Percentiles rank a stretch among this genome's conserved stretches.
Evolutionary conservation across 2,329 filamentous ascomycete species (phyloP).

Genomic region (Ophiostoma ulmi): DNA sequence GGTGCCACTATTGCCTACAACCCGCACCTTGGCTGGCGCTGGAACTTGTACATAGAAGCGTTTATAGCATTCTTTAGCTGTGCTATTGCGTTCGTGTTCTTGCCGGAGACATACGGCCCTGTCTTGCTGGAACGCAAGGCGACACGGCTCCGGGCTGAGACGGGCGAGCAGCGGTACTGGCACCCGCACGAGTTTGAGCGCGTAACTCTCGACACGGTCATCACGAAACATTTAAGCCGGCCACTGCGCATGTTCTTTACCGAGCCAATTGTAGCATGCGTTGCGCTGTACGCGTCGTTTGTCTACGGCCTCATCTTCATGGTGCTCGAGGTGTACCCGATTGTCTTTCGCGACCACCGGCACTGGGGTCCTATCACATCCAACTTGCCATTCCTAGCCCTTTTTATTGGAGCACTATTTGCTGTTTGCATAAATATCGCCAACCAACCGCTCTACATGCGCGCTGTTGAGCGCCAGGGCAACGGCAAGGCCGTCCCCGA

Average conservation of each 20-base stretch:
- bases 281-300: slow-evolving; percentile 46
- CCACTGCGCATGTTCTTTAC: slow-evolving; percentile 45
- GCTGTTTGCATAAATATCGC: slow-evolving; percentile 49
- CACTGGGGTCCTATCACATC: slow-evolving; percentile 57
- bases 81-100: slow-evolving; percentile 32
- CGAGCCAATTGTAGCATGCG: slow-evolving; percentile 57
- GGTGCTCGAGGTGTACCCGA: slow-evolving; percentile 51
- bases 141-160: slow-evolving; percentile 41
- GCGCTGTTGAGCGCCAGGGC: slow-evolving; percentile 43
- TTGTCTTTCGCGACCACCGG: slow-evolving; percentile 48
- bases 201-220: slow-evolving; percentile 51
- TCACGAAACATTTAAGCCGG: slow-evolving; percentile 62
- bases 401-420: slow-evolving; percentile 42
- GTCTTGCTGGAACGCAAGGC: slow-evolving; percentile 51
- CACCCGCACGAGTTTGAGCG: slow-evolving; percentile 52
- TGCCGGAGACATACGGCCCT: slow-evolving; percentile 36
- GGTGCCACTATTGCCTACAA: slow-evolving; percentile 36
- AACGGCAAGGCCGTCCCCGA: slow-evolving; percentile 34
- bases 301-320: slow-evolving; percentile 54
- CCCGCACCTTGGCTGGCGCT: slow-evolving; percentile 32
- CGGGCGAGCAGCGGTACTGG: slow-evolving; percentile 31
- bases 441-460: slow-evolving; percentile 42
- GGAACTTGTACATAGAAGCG: slow-evolving; percentile 31
- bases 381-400: slow-evolving; percentile 50
- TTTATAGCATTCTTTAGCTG: slow-evolving; percentile 29